Percentiles rank a stretch among this genome's conserved stretches.
phyloP scores from a whole-genome alignment of 495 filamentous ascomycete genomes.

The Immersiella caudata region DNA sequence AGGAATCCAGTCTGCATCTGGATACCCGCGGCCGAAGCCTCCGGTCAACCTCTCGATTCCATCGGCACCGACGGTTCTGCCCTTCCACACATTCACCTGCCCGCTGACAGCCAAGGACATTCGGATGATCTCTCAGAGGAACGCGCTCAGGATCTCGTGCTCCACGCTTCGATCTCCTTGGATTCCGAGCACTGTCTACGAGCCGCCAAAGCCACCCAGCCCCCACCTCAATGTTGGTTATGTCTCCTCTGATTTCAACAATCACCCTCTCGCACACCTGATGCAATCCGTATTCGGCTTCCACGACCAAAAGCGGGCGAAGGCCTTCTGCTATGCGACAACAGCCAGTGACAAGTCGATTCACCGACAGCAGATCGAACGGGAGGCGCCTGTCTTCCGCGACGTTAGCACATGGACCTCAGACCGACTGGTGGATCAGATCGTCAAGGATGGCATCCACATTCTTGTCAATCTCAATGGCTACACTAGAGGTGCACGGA shows the following conservation, averaged over 20 bases:
- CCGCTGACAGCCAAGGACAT: slow-evolving; percentile 93
- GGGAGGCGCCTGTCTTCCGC: slow-evolving; percentile 87
- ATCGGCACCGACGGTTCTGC: slow-evolving; percentile 89
- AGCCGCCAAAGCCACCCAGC: slow-evolving; percentile 78
- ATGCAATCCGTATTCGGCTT: slow-evolving; percentile 99
- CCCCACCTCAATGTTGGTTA: slow-evolving; percentile 91
- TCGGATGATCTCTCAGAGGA: slow-evolving; percentile 91
- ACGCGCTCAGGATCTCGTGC: slow-evolving; percentile 89
- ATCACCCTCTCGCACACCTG: slow-evolving; percentile 92
- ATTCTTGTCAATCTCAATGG: slow-evolving; percentile 97
- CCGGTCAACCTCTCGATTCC: slow-evolving; percentile 78
- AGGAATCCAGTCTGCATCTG: slow-evolving; percentile 57
- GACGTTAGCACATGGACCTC: slow-evolving; percentile 88
- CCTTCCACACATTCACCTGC: slow-evolving; percentile 99
- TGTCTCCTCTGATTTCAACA: slow-evolving; percentile 98
- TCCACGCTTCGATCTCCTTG: slow-evolving; percentile 84
- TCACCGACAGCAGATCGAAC: slow-evolving; percentile 92
- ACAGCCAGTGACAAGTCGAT: slow-evolving; percentile 88
- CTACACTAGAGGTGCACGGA: slow-evolving; percentile 94
- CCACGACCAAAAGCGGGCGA: slow-evolving; percentile 71
- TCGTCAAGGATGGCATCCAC: slow-evolving; percentile 91
- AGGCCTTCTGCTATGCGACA: slow-evolving; percentile 96
- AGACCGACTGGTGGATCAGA: slow-evolving; percentile 84
- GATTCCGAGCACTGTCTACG: slow-evolving; percentile 80
- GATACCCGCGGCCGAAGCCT: slow-evolving; percentile 75